Evolutionary conservation across 2,329 filamentous ascomycete genomes (phyloP).

Genomic region (Fusarium subtropicale): DNA sequence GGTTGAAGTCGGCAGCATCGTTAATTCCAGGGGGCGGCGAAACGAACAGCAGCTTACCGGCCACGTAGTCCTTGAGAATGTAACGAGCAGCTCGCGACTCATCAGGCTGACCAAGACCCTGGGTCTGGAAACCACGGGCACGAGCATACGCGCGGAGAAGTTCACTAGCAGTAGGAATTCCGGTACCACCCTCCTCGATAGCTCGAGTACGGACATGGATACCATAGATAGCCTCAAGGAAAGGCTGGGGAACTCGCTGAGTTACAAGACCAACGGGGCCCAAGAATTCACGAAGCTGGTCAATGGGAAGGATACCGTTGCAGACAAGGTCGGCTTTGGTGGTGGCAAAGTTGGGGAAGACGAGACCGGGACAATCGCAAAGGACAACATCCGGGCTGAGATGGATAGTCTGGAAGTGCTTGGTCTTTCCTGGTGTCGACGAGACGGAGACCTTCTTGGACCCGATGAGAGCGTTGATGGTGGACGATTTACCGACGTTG

Average conservation of each 20-base stretch:
- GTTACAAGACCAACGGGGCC: slow-evolving; percentile 88
- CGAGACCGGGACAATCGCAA: slow-evolving; percentile 97
- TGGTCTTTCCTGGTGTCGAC: slow-evolving; percentile 96
- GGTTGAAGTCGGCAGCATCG: slow-evolving; percentile 83
- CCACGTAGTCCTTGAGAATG: slow-evolving; percentile 97
- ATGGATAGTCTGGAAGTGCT: slow-evolving; percentile 99
- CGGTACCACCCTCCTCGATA: slow-evolving; percentile 91
- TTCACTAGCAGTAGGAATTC: slow-evolving; percentile 85
- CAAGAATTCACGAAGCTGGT: slow-evolving; percentile 92
- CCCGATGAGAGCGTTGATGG: slow-evolving; percentile 98
- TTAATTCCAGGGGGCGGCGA: slow-evolving; percentile 83
- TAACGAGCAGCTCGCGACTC: slow-evolving; percentile 91
- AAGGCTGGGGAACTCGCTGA: slow-evolving; percentile 84
- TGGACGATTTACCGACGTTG: slow-evolving; percentile 99
- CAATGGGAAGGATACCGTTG: slow-evolving; percentile 94
- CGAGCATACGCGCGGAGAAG: slow-evolving; percentile 86
- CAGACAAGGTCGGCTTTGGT: slow-evolving; percentile 97
- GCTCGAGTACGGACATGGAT: slow-evolving; percentile 86
- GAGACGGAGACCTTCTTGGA: slow-evolving; percentile 99
- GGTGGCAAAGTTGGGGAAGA: slow-evolving; percentile 97
- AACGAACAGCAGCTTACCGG: slow-evolving; percentile 92
- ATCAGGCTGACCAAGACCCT: slow-evolving; percentile 90
- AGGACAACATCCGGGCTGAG: slow-evolving; percentile 89
- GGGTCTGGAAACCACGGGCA: slow-evolving; percentile 90
- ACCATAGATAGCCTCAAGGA: slow-evolving; percentile 93